Evolutionary conservation across 352 stramenopile species (phyloP).

Genomic region (Phytopythium vexans): DNA sequence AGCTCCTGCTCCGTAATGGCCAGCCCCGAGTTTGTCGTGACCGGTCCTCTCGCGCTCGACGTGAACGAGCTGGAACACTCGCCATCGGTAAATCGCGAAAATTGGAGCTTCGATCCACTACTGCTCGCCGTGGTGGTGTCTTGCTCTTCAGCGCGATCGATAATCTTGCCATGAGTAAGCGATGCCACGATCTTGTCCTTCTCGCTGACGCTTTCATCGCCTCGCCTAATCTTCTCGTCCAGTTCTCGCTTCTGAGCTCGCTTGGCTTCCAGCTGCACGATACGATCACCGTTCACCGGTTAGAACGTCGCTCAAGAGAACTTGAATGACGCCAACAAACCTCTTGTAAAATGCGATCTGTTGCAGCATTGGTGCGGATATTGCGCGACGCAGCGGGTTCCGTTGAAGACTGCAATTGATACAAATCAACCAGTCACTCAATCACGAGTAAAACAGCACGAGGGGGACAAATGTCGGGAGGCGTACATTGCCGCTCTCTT

Average conservation of each 20-base stretch:
- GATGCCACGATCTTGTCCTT: conserved; percentile 77
- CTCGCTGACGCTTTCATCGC: conserved; percentile 53
- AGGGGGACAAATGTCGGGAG: background rate
- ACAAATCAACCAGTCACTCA: background rate
- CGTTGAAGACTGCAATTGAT: conserved; percentile 8
- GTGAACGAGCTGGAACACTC: conserved; percentile 94
- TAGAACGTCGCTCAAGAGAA: background rate
- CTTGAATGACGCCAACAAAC: conserved; percentile 9
- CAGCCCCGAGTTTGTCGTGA: conserved; percentile 55
- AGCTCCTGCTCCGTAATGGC: conserved; percentile 56
- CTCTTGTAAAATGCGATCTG: conserved; percentile 79
- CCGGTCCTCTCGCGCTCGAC: conserved; percentile 85
- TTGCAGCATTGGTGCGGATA: conserved; percentile 83
- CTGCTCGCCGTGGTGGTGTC: conserved; percentile 2
- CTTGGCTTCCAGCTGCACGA: conserved; percentile 58
- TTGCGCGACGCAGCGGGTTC: conserved; percentile 30
- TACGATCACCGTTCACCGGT: background rate
- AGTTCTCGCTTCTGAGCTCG: conserved; percentile 62
- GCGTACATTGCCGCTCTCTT: conserved; percentile 37
- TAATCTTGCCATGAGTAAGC: conserved; percentile 47
- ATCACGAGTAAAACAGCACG: background rate
- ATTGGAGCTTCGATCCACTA: conserved; percentile 36
- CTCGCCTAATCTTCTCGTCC: conserved; percentile 56
- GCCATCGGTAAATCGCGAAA: conserved; percentile 87
- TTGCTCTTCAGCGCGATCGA: background rate